Conservation (phyloP, 768 basidiomycete genomes). For the Naematelia encephala region DNA sequence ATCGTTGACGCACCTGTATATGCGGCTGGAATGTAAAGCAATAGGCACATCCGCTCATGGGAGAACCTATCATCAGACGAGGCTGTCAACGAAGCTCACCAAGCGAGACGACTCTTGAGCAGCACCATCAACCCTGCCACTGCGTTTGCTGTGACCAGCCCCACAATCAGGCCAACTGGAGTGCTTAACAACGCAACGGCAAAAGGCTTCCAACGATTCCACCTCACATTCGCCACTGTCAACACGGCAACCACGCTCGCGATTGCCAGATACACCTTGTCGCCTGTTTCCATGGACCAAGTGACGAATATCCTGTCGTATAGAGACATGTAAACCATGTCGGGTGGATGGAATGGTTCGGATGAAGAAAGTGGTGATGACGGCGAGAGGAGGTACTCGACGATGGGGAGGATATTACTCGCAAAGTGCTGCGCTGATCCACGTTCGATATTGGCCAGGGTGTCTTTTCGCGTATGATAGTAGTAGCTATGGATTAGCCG, state of each 20-base stretch:
- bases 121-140: conserved; percentile 60
- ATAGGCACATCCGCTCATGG: conserved; percentile 62
- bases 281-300: conserved; percentile 72
- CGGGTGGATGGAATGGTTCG: conserved; percentile 60
- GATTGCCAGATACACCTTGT: conserved; percentile 58
- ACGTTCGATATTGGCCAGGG: conserved; percentile 75
- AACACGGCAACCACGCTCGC: conserved; percentile 55
- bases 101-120: conserved; percentile 9
- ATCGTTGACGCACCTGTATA: conserved; percentile 60
- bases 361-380: conserved; percentile 52
- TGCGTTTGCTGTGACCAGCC: conserved; percentile 64
- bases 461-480: conserved; percentile 80
- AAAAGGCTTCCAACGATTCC: conserved; percentile 38
- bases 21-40: conserved; percentile 72
- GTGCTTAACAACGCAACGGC: conserved; percentile 55
- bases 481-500: conserved; percentile 61
- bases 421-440: conserved; percentile 90
- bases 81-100: background rate
- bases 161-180: conserved; percentile 59
- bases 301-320: conserved; percentile 63
- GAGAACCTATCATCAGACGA: conserved; percentile 58
- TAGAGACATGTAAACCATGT: conserved; percentile 68
- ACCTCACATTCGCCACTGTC: conserved; percentile 41
- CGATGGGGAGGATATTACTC: conserved; percentile 75
- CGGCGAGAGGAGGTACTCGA: conserved; percentile 68